Percentiles rank a stretch among this genome's conserved stretches.
Evolutionary conservation across 2,329 filamentous ascomycete genomes (phyloP).

Genomic region (Claviceps pazoutovae): DNA sequence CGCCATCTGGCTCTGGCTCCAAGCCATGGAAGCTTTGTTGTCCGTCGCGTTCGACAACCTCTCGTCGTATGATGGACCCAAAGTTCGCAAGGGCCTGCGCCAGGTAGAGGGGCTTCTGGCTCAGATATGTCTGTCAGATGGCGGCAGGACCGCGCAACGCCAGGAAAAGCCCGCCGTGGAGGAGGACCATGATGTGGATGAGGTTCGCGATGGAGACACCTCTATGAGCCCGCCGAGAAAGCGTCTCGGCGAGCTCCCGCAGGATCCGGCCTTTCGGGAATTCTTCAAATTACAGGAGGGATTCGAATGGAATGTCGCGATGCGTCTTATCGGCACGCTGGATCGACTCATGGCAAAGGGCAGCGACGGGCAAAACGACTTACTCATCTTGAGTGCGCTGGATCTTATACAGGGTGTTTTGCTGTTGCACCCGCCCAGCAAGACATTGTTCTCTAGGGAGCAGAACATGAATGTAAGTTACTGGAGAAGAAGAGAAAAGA

Average conservation of each 20-base stretch:
- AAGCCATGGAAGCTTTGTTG: slow-evolving; percentile 73
- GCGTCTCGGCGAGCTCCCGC: slow-evolving; percentile 53
- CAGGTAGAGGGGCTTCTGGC: slow-evolving; percentile 90
- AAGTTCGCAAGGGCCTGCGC: slow-evolving; percentile 84
- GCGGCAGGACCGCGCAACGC: slow-evolving; percentile 3
- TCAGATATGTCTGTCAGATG: slow-evolving; percentile 71
- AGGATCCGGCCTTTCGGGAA: slow-evolving; percentile 82
- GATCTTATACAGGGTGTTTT: slow-evolving; percentile 81
- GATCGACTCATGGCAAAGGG: slow-evolving; percentile 76
- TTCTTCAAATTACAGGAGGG: slow-evolving; percentile 96
- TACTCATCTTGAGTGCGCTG: slow-evolving; percentile 75
- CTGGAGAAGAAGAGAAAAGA: not conserved
- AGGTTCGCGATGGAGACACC: slow-evolving; percentile 1
- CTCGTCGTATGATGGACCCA: slow-evolving; percentile 76
- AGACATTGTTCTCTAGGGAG: slow-evolving; percentile 74
- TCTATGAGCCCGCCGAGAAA: slow-evolving; percentile 34
- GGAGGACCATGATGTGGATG: not conserved
- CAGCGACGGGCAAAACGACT: slow-evolving; percentile 69
- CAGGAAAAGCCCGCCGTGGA: not conserved
- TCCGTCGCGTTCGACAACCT: slow-evolving; percentile 94
- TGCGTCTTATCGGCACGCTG: slow-evolving; percentile 71
- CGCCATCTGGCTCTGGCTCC: slow-evolving; percentile 1
- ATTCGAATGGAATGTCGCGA: slow-evolving; percentile 94
- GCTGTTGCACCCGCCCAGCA: slow-evolving; percentile 79
- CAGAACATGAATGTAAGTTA: slow-evolving; percentile 76